A percentile compares a stretch with the other conserved stretches of the same genome.
Conservation (phyloP, 2,329 filamentous ascomycete genomes). For the Xylaria sp. region DNA sequence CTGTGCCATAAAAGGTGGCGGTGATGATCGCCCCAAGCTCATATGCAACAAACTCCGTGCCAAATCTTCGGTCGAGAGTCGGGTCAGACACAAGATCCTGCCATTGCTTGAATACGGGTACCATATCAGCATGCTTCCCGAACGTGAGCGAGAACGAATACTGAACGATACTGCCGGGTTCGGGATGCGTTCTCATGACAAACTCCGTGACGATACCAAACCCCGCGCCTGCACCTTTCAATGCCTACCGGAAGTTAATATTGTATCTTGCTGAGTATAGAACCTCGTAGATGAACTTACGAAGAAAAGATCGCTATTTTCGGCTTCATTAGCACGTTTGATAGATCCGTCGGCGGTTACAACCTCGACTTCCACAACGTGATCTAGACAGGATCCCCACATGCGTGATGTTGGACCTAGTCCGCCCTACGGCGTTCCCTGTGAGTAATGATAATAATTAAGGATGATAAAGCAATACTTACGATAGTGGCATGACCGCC, state of each 20-base stretch:
- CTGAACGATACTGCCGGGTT: conserved; percentile 66
- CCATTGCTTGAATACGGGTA: conserved; percentile 66
- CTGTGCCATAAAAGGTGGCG: conserved; percentile 70
- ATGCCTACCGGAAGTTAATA: conserved; percentile 50
- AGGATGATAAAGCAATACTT: conserved; percentile 40
- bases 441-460: conserved; percentile 34
- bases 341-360: conserved; percentile 67
- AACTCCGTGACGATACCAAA: conserved; percentile 70
- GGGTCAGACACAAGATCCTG: conserved; percentile 66
- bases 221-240: conserved; percentile 66
- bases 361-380: conserved; percentile 65
- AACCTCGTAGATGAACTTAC: conserved; percentile 44
- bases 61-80: conserved; percentile 67
- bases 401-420: conserved; percentile 68
- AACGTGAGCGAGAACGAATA: conserved; percentile 68
- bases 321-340: conserved; percentile 57
- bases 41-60: conserved; percentile 65
- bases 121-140: conserved; percentile 59
- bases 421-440: conserved; percentile 58
- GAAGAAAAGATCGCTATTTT: conserved; percentile 67
- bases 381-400: conserved; percentile 68
- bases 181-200: conserved; percentile 65
- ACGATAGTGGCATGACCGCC: conserved; percentile 69
- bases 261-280: neutral
- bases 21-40: conserved; percentile 66